These are phyloP conservation scores for Litsea cubeba DNA, from an alignment of 164 flowering plant species.

Conservation along the genomic window DNA sequence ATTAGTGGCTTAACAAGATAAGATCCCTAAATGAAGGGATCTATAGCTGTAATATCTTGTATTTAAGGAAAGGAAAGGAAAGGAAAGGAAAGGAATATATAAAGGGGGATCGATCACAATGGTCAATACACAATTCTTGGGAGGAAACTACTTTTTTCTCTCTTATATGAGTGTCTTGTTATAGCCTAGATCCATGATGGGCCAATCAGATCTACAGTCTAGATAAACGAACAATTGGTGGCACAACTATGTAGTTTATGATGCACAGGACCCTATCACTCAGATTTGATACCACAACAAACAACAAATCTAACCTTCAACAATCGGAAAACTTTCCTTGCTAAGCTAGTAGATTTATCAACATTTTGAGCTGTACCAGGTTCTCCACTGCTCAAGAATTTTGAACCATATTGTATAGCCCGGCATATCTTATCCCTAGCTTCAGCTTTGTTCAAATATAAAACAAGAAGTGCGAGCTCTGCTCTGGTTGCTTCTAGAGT, in stretches of 20 bases:
- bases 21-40: too few species aligned
- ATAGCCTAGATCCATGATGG: background rate
- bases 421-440: conserved; percentile 98
- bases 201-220: background rate
- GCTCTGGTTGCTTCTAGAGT: conserved; percentile 78
- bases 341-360: conserved; percentile 88
- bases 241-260: background rate
- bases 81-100: too few species aligned
- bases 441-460: conserved; percentile 96
- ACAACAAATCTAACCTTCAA: conserved; percentile 54
- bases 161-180: too few species aligned
- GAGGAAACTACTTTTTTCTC: too few species aligned
- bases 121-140: too few species aligned
- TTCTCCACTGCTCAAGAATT: conserved; percentile 85
- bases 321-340: conserved; percentile 96
- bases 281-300: background rate
- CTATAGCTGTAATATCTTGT: too few species aligned
- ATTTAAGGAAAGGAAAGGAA: too few species aligned
- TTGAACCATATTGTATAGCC: conserved; percentile 97
- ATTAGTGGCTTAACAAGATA: too few species aligned
- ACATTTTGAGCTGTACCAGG: conserved; percentile 97
- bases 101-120: too few species aligned
- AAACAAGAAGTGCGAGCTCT: conserved; percentile 79
- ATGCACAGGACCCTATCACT: background rate
- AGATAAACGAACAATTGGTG: background rate